Conservation (phyloP, 2,329 filamentous ascomycete genomes). For the Bipolaris victoriae region DNA sequence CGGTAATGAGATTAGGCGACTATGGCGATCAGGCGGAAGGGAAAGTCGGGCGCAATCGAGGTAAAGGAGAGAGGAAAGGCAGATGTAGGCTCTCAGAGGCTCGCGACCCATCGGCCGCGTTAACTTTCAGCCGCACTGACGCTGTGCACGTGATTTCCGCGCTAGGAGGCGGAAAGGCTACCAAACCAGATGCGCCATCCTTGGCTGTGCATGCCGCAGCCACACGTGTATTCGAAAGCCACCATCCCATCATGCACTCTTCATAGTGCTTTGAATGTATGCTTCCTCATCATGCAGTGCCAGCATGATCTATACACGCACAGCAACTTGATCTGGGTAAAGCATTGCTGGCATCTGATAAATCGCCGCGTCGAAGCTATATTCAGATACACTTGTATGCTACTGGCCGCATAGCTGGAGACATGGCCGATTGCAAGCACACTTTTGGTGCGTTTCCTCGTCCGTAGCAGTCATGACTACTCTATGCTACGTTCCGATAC, state of each 20-base stretch:
- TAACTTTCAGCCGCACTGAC: constrained; percentile 27
- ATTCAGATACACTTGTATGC: background rate
- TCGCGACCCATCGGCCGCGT: constrained; percentile 28
- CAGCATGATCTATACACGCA: background rate
- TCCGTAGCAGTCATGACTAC: background rate
- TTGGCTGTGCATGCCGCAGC: constrained; percentile 6
- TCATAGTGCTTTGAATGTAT: background rate
- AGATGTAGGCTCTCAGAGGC: constrained; percentile 25
- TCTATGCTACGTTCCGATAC: constrained; percentile 7
- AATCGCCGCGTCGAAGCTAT: background rate
- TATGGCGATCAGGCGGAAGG: constrained; percentile 25
- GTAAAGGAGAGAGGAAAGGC: constrained; percentile 25
- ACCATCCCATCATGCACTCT: constrained; percentile 1
- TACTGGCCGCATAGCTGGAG: background rate
- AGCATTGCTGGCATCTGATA: background rate
- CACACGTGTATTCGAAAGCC: constrained; percentile 3
- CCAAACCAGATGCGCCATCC: constrained; percentile 4
- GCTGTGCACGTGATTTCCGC: constrained; percentile 16
- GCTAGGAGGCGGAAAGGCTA: constrained; percentile 15
- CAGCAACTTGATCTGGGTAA: background rate
- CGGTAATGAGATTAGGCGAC: constrained; percentile 13
- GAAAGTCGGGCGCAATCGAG: constrained; percentile 20
- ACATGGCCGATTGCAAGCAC: background rate
- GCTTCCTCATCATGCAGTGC: background rate
- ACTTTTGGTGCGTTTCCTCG: background rate